Base-by-base conservation (phyloP, 164 flowering plant genomes). In the Dillenia suffruticosa region DNA sequence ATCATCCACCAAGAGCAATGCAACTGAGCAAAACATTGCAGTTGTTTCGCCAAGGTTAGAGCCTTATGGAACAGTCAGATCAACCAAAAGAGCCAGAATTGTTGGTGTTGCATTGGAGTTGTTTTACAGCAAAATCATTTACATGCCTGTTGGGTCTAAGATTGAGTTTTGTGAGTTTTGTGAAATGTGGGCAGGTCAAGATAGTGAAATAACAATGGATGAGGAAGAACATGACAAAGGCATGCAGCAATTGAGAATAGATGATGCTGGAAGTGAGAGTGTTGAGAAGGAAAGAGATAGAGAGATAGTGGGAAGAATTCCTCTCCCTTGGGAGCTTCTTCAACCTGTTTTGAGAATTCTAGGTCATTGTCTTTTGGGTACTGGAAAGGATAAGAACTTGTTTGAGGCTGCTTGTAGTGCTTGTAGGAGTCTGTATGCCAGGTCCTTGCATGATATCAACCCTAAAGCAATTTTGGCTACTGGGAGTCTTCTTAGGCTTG, bases 31-130 rank as follows among this genome's bases (percentile, higher is more conserved):
- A 9, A 76, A 81, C 68, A n/a, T 88, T 0, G 93, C 90, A 1
- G 74, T 92, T 44, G 44, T 90, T 19, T 82, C 98, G 1, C 83
- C 91, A 2, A 69, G 72, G 17, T 64, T 92, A 17, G 96, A 92
- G 70, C 98, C 96, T 0, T 81, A 87, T 50, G 93, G 96, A 1
- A 84, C 91, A 0, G 80, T 92, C 9, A 67, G 96, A 22, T 85
- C 96, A 11, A 86, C 95, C 0, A 65, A 74, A 46, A 67, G 98
- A 45, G 96, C 93, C 1, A 61, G 87, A 4, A 90, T 92, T 10
- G 90, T 92, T 12, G 95, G 98, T 8, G 98, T 90, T 9, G 86
- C 93, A 1, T 57, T 92, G 57, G 96, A 92, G 68, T 58, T 89
- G 48, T 92, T 82, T 57, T 82, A 72, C 61, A 76, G 74, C 40